Base-by-base conservation (phyloP, 805 yeast species). In the Osmozyma mogii region DNA sequence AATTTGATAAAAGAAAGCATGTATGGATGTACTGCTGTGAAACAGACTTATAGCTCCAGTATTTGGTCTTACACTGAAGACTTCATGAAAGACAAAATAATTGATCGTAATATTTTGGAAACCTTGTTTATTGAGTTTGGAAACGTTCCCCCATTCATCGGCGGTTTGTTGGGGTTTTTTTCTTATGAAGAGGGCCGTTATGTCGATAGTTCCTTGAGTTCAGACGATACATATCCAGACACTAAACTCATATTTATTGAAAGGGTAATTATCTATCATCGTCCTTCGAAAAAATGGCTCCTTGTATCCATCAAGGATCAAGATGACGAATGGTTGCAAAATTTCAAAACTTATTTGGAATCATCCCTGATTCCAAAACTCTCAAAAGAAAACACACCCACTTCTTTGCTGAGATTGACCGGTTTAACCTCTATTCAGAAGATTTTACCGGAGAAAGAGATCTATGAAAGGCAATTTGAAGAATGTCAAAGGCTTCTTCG, bases 81-180 rank as follows among this genome's bases (percentile, higher is more conserved):
- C n/a, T n/a, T n/a, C n/a, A n/a, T n/a, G n/a, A n/a, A n/a, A n/a
- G n/a, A n/a, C n/a, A n/a, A n/a, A n/a, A n/a, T n/a, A n/a, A n/a
- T n/a, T n/a, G n/a, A n/a, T n/a, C n/a, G n/a, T n/a, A n/a, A n/a
- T n/a, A n/a, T n/a, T n/a, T n/a, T n/a, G n/a, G n/a, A n/a, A n/a
- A n/a, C n/a, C n/a, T n/a, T n/a, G n/a, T n/a, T n/a, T n/a, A n/a
- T n/a, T n/a, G n/a, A n/a, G n/a, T n/a, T n/a, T n/a, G n/a, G n/a
- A n/a, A n/a, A n/a, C n/a, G n/a, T n/a, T n/a, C n/a, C n/a, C 12
- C 95, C 95, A 1, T 92, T 92, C 45, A 59, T 75, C 33, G 97
- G 98, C n/a, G 99, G 99, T 0, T 65, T 84, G 18, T 61, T 88
- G 31, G 99, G 99, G 4, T 63, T 80, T 24, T 53, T 92, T 8